Evolutionary conservation across 352 stramenopile genomes (phyloP).

Genomic region (Pythium brassicae): DNA sequence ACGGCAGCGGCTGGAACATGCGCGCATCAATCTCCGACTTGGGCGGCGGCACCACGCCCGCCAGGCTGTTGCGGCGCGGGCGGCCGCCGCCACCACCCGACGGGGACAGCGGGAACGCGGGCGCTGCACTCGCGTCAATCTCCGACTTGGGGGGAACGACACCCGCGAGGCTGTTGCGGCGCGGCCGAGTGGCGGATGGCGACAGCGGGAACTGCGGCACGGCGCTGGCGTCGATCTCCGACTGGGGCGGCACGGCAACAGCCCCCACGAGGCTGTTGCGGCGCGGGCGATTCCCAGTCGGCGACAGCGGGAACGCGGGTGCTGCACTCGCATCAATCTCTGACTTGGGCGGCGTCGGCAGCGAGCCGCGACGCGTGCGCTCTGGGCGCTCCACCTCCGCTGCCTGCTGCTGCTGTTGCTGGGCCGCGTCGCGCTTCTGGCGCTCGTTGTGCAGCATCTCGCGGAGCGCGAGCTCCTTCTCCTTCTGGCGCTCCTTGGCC

Average conservation of each 20-base stretch:
- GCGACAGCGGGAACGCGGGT: constrained; percentile 14
- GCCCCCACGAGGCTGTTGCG: not conserved
- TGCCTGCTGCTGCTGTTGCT: constrained; percentile 1
- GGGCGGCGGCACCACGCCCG: too few species aligned
- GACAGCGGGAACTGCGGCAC: constrained; percentile 17
- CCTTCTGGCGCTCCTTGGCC: constrained; percentile 6
- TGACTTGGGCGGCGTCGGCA: constrained; percentile 24
- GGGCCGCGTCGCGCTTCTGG: constrained; percentile 4
- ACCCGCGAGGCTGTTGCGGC: not conserved
- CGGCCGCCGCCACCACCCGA: constrained; percentile 1
- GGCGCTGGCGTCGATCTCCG: constrained; percentile 27
- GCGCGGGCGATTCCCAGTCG: not conserved
- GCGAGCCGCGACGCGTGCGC: constrained; percentile 5
- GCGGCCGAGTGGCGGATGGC: not conserved
- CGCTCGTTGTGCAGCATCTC: constrained; percentile 10
- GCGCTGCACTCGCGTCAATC: constrained; percentile 16
- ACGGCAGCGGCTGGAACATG: constrained; percentile 9
- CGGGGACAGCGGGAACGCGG: constrained; percentile 9
- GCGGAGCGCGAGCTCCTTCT: constrained; percentile 8
- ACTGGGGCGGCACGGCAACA: constrained; percentile 7
- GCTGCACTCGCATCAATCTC: constrained; percentile 32
- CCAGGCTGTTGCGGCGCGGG: not conserved
- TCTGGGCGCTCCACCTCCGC: not conserved
- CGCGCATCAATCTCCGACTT: constrained; percentile 27
- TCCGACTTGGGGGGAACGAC: constrained; percentile 14